phyloP scores from a whole-genome alignment of 1,284 basidiomycete genomes.

The Microbotryum lychnidis-dioicae region DNA sequence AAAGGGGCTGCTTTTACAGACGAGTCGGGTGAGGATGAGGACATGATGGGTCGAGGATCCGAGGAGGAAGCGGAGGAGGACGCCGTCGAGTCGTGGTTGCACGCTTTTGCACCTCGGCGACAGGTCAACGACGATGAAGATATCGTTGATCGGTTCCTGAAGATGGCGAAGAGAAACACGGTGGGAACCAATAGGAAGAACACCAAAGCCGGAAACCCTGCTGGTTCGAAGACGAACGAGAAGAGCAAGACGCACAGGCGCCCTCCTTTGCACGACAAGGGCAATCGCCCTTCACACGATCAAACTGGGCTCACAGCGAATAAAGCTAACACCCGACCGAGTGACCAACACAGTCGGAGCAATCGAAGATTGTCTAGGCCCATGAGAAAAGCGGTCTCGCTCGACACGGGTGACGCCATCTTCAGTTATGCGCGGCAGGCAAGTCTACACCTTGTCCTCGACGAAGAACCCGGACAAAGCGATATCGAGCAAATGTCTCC shows the following conservation, averaged over 20 bases:
- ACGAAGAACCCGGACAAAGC: not conserved
- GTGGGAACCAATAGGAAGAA: not conserved
- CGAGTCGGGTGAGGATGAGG: conserved; percentile 23
- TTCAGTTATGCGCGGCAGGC: conserved; percentile 12
- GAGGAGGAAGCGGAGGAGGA: conserved; percentile 25
- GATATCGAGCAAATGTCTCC: not conserved
- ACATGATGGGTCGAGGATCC: conserved; percentile 1
- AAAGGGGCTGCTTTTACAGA: conserved; percentile 28
- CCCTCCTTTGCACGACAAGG: too few species aligned
- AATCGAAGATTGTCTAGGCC: not conserved
- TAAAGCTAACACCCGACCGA: not conserved
- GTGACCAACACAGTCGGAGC: not conserved
- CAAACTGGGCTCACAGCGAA: not conserved
- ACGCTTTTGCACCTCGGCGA: conserved; percentile 17
- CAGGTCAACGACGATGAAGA: conserved; percentile 11
- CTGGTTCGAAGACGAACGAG: not conserved
- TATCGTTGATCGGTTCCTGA: conserved; percentile 31
- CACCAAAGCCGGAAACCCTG: not conserved
- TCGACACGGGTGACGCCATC: conserved; percentile 23
- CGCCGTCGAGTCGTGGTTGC: conserved; percentile 24
- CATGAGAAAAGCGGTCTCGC: conserved; percentile 1
- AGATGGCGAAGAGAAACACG: conserved; percentile 13
- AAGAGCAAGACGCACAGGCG: too few species aligned
- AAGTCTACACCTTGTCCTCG: not conserved
- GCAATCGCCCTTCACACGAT: not conserved